Conservation (phyloP, 805 yeast genomes). For the Kuraishia hungarica region DNA sequence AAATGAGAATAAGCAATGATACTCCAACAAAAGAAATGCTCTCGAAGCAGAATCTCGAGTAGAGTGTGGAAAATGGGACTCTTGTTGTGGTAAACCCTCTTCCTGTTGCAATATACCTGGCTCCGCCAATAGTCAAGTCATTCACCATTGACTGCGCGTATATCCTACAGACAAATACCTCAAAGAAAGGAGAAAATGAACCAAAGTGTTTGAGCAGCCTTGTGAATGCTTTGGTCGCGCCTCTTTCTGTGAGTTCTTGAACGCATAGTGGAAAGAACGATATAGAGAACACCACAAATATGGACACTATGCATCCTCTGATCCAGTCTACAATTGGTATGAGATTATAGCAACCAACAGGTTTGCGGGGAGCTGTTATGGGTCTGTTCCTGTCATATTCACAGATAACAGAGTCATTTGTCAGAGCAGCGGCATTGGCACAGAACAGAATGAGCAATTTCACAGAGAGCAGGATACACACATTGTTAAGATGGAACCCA, state of each 20-base stretch:
- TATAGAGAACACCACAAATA: conserved; percentile 64
- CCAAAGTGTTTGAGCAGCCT: conserved; percentile 59
- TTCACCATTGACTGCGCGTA: conserved; percentile 63
- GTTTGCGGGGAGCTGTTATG: conserved; percentile 51
- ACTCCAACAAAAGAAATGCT: conserved; percentile 57
- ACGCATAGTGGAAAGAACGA: conserved; percentile 70
- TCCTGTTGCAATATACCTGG: conserved; percentile 75
- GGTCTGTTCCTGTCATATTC: conserved; percentile 49
- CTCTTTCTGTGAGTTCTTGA: conserved; percentile 71
- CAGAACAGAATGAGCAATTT: conserved; percentile 51
- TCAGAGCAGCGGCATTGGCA: conserved; percentile 54
- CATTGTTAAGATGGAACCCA: conserved; percentile 76
- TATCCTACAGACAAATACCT: conserved; percentile 69
- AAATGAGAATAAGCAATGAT: conserved; percentile 42
- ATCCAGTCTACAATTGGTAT: conserved; percentile 71
- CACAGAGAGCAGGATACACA: conserved; percentile 62
- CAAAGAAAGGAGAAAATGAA: conserved; percentile 71
- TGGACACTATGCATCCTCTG: conserved; percentile 62
- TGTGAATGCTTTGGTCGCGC: conserved; percentile 58
- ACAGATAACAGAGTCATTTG: conserved; percentile 55
- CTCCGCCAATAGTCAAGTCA: conserved; percentile 72
- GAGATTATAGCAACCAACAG: conserved; percentile 65
- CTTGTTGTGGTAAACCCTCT: conserved; percentile 76
- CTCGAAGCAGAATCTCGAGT: conserved; percentile 61
- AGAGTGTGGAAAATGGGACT: conserved; percentile 54